Base-by-base conservation (phyloP, 768 basidiomycete species). In the Hygrophorus russula region DNA sequence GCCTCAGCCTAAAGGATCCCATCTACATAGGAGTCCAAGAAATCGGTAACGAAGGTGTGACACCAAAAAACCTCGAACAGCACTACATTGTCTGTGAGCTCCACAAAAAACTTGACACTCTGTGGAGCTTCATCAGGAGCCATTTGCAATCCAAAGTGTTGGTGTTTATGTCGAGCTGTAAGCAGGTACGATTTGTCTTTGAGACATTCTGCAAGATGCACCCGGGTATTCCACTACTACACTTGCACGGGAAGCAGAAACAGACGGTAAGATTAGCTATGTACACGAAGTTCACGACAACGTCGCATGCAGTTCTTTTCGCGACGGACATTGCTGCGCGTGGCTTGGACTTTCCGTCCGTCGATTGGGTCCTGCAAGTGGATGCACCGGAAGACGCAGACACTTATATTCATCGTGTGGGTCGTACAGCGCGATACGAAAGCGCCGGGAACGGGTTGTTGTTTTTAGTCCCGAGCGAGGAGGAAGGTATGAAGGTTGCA, bases 371-470 rank as follows among this genome's bases (percentile, higher is more conserved):
- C 1, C 57, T 99, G 20, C 94, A 99, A 58, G 66, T 92, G 10
- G 94, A 99, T 59, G 89, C 88, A 2, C 94, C 94, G 0, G 94
- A 99, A 63, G 94, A 99, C 55, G 90, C 84, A 4, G 92, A 96
- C 38, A 99, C 92, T 9, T 97, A 99, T 59, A 90, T 99, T 32
- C 94, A 99, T 59, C 80, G 94, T 24, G 93, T 99, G 2, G 94
- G 94, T 0, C 73, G 94, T 36, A 99, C 94, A 12, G 94, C 94
- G 36, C 69, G 94, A 39, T 97, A 98, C 55, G 82, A 93, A 56
- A 83, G 83, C 48, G 79, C 82, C 27, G 96, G 96, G 0, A 88
- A 90, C 56, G 83, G 78, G 0, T 61, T 98, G 29, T 60, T 96
- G 51, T 68, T 99, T 44, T 62, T 98, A 12, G 59, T 83, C 52